These are phyloP conservation scores for Eutrema heterophyllum DNA, from an alignment of 345 rosid genomes.

Conservation along the genomic window DNA sequence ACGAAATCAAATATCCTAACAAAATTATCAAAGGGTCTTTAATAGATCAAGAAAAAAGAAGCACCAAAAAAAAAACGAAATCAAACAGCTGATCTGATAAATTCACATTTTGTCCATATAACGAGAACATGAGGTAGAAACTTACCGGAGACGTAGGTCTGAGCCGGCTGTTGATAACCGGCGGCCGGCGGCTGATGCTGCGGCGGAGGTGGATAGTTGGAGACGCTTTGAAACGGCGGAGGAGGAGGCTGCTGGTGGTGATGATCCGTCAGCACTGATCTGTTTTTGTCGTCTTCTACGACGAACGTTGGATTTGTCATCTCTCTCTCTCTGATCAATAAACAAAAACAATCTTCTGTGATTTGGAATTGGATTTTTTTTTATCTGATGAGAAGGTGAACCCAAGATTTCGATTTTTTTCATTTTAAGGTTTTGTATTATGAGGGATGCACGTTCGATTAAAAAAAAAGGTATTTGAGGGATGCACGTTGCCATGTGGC, in stretches of 20 bases:
- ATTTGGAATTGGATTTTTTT: neutral
- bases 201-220: conserved; percentile 26
- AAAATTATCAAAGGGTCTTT: neutral
- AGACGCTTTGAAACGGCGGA: conserved; percentile 25
- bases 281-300: conserved; percentile 15
- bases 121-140: conserved; percentile 1
- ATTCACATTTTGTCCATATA: neutral
- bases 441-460: neutral
- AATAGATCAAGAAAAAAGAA: neutral
- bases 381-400: conserved; percentile 10
- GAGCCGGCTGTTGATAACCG: conserved; percentile 31
- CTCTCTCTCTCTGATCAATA: conserved; percentile 11
- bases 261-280: conserved; percentile 16
- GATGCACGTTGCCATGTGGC: no score
- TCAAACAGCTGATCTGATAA: neutral
- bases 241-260: conserved; percentile 14
- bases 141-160: conserved; percentile 16
- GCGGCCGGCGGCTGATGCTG: conserved; percentile 8
- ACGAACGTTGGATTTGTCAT: conserved; percentile 16
- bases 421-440: neutral
- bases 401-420: neutral
- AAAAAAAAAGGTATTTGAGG: no score
- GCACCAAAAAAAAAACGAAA: neutral
- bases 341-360: neutral
- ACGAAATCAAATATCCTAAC: neutral